Evolutionary conservation across 805 yeast genomes (phyloP).

Genomic region (Hanseniaspora osmophila): DNA sequence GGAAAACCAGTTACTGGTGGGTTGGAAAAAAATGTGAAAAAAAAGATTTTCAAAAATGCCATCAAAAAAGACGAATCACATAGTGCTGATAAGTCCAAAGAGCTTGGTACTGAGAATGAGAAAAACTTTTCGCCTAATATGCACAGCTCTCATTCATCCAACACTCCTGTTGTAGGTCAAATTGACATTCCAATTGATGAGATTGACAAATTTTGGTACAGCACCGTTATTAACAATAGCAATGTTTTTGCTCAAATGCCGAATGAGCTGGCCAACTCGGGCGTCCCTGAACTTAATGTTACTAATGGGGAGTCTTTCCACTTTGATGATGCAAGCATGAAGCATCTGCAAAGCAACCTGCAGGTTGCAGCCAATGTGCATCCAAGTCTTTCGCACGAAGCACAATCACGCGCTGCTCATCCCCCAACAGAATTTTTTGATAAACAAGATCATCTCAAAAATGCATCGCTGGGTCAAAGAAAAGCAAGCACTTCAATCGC

Average conservation of each 20-base stretch:
- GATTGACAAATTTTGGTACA: constrained; percentile 8
- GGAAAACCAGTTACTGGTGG: not conserved
- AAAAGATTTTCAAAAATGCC: no score
- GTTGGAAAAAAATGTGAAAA: not conserved
- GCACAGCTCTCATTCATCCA: not conserved
- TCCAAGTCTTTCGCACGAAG: not conserved
- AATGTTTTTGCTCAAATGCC: not conserved
- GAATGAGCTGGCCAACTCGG: not conserved
- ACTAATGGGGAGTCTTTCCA: not conserved
- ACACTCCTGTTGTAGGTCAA: not conserved
- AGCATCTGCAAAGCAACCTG: not conserved
- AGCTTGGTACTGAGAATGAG: not conserved
- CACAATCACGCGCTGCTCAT: not conserved
- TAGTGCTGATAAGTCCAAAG: no score
- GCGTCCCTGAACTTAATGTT: not conserved
- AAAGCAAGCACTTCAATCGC: no score
- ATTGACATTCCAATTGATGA: constrained; percentile 7
- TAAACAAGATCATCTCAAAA: no score
- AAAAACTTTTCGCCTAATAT: not conserved
- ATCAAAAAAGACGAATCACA: no score
- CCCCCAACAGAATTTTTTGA: not conserved
- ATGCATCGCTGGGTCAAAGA: no score
- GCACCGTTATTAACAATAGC: not conserved
- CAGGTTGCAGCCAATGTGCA: not conserved
- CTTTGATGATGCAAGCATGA: not conserved